Conservation (phyloP, 192 early-diverging fungal species). For the Backusella luteola region DNA sequence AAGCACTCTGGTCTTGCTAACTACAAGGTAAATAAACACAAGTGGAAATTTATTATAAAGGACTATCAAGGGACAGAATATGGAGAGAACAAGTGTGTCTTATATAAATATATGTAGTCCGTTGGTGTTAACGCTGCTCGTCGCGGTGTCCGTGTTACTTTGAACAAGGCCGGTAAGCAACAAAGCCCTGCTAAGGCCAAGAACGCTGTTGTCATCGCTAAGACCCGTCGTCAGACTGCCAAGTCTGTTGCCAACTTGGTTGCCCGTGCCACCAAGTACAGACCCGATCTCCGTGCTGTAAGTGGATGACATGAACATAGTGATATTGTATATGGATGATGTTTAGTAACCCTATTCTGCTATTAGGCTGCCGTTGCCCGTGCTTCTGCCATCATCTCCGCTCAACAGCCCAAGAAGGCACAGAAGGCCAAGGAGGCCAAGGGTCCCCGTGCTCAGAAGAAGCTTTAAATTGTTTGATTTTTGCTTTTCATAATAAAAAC, state of each 20-base stretch:
- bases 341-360: background rate
- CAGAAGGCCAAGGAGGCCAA: slow-evolving; percentile 57
- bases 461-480: slow-evolving; percentile 23
- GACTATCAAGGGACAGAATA: background rate
- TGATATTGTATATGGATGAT: background rate
- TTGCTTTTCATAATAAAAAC: background rate
- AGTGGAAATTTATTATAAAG: background rate
- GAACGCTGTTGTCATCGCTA: slow-evolving; percentile 56
- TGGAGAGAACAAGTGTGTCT: background rate
- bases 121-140: slow-evolving; percentile 55
- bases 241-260: slow-evolving; percentile 63
- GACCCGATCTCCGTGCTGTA: slow-evolving; percentile 71
- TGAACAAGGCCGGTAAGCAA: slow-evolving; percentile 57
- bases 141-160: slow-evolving; percentile 63
- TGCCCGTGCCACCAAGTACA: slow-evolving; percentile 54
- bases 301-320: background rate
- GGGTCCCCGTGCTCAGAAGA: slow-evolving; percentile 51
- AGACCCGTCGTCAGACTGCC: slow-evolving; percentile 61
- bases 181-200: slow-evolving; percentile 51
- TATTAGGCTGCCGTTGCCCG: slow-evolving; percentile 72
- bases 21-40: slow-evolving; percentile 56
- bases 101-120: slow-evolving; percentile 42
- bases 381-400: slow-evolving; percentile 59
- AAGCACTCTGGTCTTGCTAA: slow-evolving; percentile 82
- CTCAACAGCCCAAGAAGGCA: slow-evolving; percentile 61